Evolutionary conservation across 2,329 filamentous ascomycete genomes (phyloP).

Genomic region (Colletotrichum sp.): DNA sequence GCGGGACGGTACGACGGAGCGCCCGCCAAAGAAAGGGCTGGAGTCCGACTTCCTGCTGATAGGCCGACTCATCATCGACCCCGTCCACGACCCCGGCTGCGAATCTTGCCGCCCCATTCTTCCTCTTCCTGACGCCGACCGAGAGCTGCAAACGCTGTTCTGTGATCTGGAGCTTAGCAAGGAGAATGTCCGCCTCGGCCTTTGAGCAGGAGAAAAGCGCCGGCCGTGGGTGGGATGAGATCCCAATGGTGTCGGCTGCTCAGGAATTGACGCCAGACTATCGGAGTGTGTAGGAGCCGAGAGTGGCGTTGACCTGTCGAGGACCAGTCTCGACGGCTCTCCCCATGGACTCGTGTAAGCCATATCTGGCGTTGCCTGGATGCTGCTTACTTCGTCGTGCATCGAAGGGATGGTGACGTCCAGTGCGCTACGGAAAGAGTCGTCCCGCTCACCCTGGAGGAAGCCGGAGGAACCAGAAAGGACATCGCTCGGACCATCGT

Average conservation of each 20-base stretch:
- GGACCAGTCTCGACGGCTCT: conserved; percentile 11
- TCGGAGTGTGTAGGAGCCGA: conserved; percentile 5
- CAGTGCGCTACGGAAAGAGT: conserved; percentile 30
- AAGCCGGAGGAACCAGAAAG: conserved; percentile 14
- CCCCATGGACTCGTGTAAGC: conserved; percentile 21
- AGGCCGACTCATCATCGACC: conserved; percentile 11
- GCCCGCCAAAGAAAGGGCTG: conserved; percentile 20
- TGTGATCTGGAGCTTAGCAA: background rate
- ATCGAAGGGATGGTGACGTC: conserved; percentile 31
- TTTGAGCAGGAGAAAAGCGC: conserved; percentile 8
- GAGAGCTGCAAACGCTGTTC: conserved; percentile 2
- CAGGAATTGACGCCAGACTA: conserved; percentile 18
- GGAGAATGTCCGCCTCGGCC: background rate
- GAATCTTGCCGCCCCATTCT: conserved; percentile 13
- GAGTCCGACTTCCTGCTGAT: conserved; percentile 21
- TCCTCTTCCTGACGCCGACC: conserved; percentile 9
- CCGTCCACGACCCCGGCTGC: background rate
- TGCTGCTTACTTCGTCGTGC: conserved; percentile 18
- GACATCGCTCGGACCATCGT: conserved; percentile 24
- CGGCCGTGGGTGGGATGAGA: conserved; percentile 14
- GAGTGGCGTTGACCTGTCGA: background rate
- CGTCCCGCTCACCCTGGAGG: conserved; percentile 22
- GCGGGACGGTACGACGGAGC: conserved; percentile 19
- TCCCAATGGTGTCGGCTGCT: conserved; percentile 9
- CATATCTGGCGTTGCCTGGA: conserved; percentile 26